A percentile compares a stretch with the other conserved stretches of the same genome.
Evolutionary conservation across 2,329 filamentous ascomycete genomes (phyloP).

Genomic region (Aspergillus arachidicola): DNA sequence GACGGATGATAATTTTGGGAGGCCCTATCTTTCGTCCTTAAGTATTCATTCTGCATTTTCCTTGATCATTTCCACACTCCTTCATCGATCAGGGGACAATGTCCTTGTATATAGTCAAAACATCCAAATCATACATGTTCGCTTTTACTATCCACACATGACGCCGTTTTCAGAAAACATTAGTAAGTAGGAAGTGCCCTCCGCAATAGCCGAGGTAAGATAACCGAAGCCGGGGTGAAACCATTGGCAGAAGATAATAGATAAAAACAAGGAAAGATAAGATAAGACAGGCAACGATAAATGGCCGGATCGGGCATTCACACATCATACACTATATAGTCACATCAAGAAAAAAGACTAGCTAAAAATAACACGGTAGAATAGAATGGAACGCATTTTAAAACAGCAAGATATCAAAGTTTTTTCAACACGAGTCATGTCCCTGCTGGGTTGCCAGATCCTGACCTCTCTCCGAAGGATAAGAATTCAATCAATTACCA

Average conservation of each 20-base stretch:
- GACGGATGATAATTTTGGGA: neutral
- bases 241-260: neutral
- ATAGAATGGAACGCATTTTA: slow-evolving; percentile 1
- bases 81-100: neutral
- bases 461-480: neutral
- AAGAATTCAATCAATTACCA: slow-evolving; percentile 4
- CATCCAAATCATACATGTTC: neutral
- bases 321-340: neutral
- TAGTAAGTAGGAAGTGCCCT: neutral
- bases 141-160: neutral
- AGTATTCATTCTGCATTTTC: neutral
- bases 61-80: neutral
- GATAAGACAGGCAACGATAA: slow-evolving; percentile 5
- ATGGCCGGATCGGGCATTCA: slow-evolving; percentile 1
- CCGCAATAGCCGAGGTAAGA: slow-evolving; percentile 3
- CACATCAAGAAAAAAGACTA: neutral
- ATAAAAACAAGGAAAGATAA: slow-evolving; percentile 4
- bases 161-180: neutral
- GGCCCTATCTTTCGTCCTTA: neutral
- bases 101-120: neutral
- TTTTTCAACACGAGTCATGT: neutral
- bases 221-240: neutral
- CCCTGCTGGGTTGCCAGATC: neutral
- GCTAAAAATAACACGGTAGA: slow-evolving; percentile 12
- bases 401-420: neutral